phyloP scores from a whole-genome alignment of 805 yeast species.

The Saturnispora gosingensis region DNA sequence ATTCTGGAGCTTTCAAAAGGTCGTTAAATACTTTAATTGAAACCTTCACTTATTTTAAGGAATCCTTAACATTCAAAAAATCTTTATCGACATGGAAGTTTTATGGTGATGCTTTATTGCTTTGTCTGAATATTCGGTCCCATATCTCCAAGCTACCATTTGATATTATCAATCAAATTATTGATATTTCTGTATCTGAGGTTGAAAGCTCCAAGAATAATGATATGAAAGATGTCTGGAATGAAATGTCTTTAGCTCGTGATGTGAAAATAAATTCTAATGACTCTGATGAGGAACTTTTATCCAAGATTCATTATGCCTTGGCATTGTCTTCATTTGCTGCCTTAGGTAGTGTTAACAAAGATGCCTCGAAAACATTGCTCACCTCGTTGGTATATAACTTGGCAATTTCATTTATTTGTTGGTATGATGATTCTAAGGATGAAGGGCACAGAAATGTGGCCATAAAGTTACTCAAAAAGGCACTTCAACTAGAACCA shows the following conservation, averaged over 20 bases:
- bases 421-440: slow-evolving; percentile 30
- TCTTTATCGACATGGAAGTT: slow-evolving; percentile 61
- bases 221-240: slow-evolving; percentile 3
- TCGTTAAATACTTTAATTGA: slow-evolving; percentile 40
- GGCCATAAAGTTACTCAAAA: slow-evolving; percentile 51
- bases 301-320: slow-evolving; percentile 17
- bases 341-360: slow-evolving; percentile 31
- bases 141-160: slow-evolving; percentile 43
- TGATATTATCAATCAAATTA: slow-evolving; percentile 22
- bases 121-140: slow-evolving; percentile 49
- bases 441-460: slow-evolving; percentile 29
- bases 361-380: slow-evolving; percentile 36
- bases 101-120: slow-evolving; percentile 45
- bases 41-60: slow-evolving; percentile 28
- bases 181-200: slow-evolving; percentile 1
- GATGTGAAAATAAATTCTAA: background rate
- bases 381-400: slow-evolving; percentile 54
- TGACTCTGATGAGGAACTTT: background rate
- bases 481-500: slow-evolving; percentile 63
- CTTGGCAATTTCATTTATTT: slow-evolving; percentile 56
- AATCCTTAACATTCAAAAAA: slow-evolving; percentile 17
- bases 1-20: slow-evolving; percentile 58
- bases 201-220: slow-evolving; percentile 2
- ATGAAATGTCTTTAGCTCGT: background rate
- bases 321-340: slow-evolving; percentile 40